phyloP scores from a whole-genome alignment of 1,139 yeast genomes.

The Saccharomyces pastorianus region DNA sequence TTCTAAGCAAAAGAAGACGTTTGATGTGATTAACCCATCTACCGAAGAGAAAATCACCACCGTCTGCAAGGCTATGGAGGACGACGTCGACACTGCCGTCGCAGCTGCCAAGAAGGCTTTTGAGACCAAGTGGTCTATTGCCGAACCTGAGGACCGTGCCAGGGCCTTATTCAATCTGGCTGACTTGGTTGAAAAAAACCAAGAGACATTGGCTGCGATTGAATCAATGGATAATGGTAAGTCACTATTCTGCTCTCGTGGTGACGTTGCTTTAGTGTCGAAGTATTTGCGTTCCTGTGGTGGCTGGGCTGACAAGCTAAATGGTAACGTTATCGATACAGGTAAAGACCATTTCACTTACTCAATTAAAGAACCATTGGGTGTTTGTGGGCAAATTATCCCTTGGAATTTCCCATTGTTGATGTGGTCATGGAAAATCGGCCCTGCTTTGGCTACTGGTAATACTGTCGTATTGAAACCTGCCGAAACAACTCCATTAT shows the following conservation, averaged over 20 bases:
- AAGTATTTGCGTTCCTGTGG: constrained; percentile 59
- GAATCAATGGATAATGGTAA: constrained; percentile 78
- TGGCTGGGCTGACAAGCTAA: constrained; percentile 68
- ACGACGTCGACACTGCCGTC: constrained; percentile 44
- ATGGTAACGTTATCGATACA: constrained; percentile 56
- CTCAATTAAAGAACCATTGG: constrained; percentile 51
- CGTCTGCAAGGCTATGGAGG: constrained; percentile 40
- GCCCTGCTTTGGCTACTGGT: constrained; percentile 79
- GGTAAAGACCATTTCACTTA: constrained; percentile 47
- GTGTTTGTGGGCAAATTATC: constrained; percentile 76
- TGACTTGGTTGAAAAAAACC: constrained; percentile 48
- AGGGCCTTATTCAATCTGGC: constrained; percentile 50
- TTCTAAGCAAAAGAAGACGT: constrained; percentile 35
- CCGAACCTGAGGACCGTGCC: constrained; percentile 45
- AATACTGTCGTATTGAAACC: constrained; percentile 75
- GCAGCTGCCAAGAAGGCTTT: constrained; percentile 41
- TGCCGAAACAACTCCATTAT: constrained; percentile 78
- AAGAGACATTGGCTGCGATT: constrained; percentile 46
- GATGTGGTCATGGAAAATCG: constrained; percentile 74
- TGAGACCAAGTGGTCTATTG: constrained; percentile 35
- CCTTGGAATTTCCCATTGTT: constrained; percentile 86
- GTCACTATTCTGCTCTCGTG: constrained; percentile 44
- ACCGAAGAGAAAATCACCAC: constrained; percentile 41
- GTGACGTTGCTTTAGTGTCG: constrained; percentile 53
- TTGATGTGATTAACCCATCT: constrained; percentile 40